A percentile compares a stretch with the other conserved stretches of the same genome.
phyloP scores from a whole-genome alignment of 2,329 filamentous ascomycete genomes.

The Saccharata proteae region DNA sequence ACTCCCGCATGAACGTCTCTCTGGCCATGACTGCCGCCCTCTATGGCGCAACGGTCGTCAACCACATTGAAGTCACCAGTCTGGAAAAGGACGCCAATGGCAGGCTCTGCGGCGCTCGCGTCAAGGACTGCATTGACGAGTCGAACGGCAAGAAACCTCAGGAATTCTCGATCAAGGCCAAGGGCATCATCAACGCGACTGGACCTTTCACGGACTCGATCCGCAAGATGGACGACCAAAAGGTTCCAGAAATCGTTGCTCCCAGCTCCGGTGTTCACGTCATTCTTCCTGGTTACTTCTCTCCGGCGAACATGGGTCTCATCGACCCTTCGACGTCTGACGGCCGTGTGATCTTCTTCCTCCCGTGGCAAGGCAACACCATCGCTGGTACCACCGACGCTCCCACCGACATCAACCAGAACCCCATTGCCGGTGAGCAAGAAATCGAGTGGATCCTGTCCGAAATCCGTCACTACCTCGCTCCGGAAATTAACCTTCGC shows the following conservation, averaged over 20 bases:
- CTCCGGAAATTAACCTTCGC: constrained; percentile 73
- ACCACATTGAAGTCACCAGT: constrained; percentile 69
- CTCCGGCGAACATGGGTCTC: constrained; percentile 73
- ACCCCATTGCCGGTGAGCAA: constrained; percentile 67
- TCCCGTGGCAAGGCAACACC: constrained; percentile 87
- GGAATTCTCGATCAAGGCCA: constrained; percentile 62
- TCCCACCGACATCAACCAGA: constrained; percentile 56
- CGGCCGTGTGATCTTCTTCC: constrained; percentile 83
- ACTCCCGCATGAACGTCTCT: constrained; percentile 85
- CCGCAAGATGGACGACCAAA: constrained; percentile 69
- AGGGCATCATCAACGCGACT: constrained; percentile 78
- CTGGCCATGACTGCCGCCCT: constrained; percentile 80
- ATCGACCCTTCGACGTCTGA: constrained; percentile 81
- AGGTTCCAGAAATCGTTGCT: constrained; percentile 64
- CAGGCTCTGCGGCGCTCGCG: constrained; percentile 58
- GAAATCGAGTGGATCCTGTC: constrained; percentile 82
- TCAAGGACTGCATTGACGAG: constrained; percentile 58
- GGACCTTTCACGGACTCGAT: constrained; percentile 80
- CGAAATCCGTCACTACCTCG: constrained; percentile 70
- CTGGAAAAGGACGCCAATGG: constrained; percentile 65
- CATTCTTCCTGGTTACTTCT: constrained; percentile 78
- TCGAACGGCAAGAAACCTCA: constrained; percentile 49
- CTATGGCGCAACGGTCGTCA: constrained; percentile 71
- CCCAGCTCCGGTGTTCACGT: constrained; percentile 79
- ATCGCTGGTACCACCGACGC: constrained; percentile 83